A percentile compares a stretch with the other conserved stretches of the same genome.
Conservation (phyloP, 1,284 basidiomycete genomes). For the Rhodotorula sp. region DNA sequence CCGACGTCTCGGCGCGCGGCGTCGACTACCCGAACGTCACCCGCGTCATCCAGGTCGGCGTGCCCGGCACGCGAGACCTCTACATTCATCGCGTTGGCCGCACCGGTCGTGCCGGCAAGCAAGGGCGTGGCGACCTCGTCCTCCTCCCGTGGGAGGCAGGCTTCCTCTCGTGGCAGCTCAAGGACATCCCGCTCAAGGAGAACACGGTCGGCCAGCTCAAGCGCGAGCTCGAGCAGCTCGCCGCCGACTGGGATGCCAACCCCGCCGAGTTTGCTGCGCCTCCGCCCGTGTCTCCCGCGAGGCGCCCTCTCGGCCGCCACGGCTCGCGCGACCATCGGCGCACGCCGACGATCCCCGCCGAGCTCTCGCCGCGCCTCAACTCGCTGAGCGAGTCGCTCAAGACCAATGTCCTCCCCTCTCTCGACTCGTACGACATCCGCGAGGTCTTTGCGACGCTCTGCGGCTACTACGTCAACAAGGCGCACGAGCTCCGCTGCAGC, state of each 20-base stretch:
- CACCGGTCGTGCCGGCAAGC: conserved; percentile 73
- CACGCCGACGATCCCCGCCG: conserved; percentile 6
- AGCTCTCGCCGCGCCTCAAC: conserved; percentile 43
- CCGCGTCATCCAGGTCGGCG: conserved; percentile 87
- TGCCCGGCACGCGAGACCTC: conserved; percentile 68
- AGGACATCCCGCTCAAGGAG: conserved; percentile 68
- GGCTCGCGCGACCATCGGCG: neutral
- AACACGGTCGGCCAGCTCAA: conserved; percentile 58
- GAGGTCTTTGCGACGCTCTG: conserved; percentile 70
- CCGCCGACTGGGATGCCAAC: conserved; percentile 57
- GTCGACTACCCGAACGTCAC: conserved; percentile 69
- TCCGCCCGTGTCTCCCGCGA: neutral
- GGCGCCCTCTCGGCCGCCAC: conserved; percentile 8
- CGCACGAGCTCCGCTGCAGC: conserved; percentile 56
- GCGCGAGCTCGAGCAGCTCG: conserved; percentile 58
- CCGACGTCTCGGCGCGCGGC: conserved; percentile 53
- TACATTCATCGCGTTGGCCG: conserved; percentile 92
- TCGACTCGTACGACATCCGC: conserved; percentile 61
- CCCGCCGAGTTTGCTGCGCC: conserved; percentile 44
- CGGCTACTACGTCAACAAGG: conserved; percentile 70
- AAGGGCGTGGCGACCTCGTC: conserved; percentile 83
- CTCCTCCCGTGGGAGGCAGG: conserved; percentile 77
- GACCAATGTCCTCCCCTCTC: conserved; percentile 48
- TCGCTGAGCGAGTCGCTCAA: conserved; percentile 52
- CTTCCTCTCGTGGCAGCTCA: conserved; percentile 67